These are phyloP conservation scores for Inonotus obliquus DNA, from an alignment of 1,284 basidiomycete genomes.

Conservation along the genomic window DNA sequence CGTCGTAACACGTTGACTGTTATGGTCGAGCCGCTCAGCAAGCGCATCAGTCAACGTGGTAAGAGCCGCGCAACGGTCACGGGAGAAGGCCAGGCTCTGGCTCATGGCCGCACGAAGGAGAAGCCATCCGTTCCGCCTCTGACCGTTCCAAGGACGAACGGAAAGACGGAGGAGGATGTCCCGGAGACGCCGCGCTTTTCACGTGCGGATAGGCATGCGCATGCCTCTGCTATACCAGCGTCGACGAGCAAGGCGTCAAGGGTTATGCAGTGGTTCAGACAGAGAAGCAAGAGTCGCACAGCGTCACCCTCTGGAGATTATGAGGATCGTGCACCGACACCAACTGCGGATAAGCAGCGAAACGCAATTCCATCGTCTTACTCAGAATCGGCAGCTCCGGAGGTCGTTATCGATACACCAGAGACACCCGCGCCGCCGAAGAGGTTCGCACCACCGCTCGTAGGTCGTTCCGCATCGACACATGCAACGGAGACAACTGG, in stretches of 20 bases:
- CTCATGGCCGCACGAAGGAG: slow-evolving; percentile 13
- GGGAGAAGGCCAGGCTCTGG: slow-evolving; percentile 18
- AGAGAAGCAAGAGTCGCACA: slow-evolving; percentile 51
- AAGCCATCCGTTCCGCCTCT: slow-evolving; percentile 4
- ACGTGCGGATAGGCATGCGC: slow-evolving; percentile 23
- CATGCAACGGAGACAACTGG: slow-evolving; percentile 5
- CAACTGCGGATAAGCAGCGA: slow-evolving; percentile 19
- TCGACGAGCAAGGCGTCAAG: slow-evolving; percentile 70
- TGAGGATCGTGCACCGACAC: slow-evolving; percentile 26
- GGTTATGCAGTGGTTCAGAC: slow-evolving; percentile 81
- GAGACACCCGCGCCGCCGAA: not conserved
- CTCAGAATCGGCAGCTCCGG: not conserved
- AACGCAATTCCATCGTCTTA: not conserved
- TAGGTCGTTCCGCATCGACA: slow-evolving; percentile 8
- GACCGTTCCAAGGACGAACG: not conserved
- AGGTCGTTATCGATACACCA: not conserved
- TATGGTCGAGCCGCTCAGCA: slow-evolving; percentile 73
- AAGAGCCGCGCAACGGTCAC: slow-evolving; percentile 36
- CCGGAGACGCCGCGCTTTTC: slow-evolving; percentile 22
- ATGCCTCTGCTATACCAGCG: slow-evolving; percentile 45
- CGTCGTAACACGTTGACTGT: slow-evolving; percentile 77
- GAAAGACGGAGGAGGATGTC: not conserved
- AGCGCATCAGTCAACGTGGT: slow-evolving; percentile 48
- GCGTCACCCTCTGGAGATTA: slow-evolving; percentile 27
- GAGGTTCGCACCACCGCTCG: not conserved